phyloP scores from a whole-genome alignment of 352 stramenopile genomes.

The Globisporangium sylvaticum region DNA sequence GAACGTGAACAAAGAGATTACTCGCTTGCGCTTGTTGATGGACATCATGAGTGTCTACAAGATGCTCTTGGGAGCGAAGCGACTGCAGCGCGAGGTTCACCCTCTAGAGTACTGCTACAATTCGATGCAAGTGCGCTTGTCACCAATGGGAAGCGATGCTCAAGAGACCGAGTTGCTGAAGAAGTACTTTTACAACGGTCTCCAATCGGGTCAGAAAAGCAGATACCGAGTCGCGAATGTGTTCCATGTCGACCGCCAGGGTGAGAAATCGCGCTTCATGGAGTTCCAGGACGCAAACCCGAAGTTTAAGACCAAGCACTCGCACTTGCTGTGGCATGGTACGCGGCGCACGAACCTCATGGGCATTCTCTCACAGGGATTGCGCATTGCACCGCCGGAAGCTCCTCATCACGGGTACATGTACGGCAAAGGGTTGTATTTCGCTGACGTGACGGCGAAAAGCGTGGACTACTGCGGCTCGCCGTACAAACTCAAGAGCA shows the following conservation, averaged over 20 bases:
- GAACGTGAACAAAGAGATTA: slow-evolving; percentile 69
- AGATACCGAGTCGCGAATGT: slow-evolving; percentile 60
- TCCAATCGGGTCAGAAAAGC: slow-evolving; percentile 22
- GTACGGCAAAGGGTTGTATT: slow-evolving; percentile 87
- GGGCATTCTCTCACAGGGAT: slow-evolving; percentile 79
- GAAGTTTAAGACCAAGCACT: slow-evolving; percentile 33
- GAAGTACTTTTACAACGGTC: slow-evolving; percentile 60
- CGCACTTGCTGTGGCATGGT: slow-evolving; percentile 81
- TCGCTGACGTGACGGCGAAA: slow-evolving; percentile 75
- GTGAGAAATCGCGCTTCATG: slow-evolving; percentile 48
- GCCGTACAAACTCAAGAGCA: slow-evolving; percentile 42
- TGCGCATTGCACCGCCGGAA: slow-evolving; percentile 84
- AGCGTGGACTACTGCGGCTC: slow-evolving; percentile 70
- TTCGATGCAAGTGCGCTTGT: slow-evolving; percentile 58
- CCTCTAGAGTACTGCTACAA: slow-evolving; percentile 82
- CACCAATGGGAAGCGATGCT: slow-evolving; percentile 23
- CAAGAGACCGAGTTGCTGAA: slow-evolving; percentile 46
- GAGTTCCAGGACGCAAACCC: slow-evolving; percentile 36
- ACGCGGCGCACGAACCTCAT: slow-evolving; percentile 81
- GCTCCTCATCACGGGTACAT: slow-evolving; percentile 76
- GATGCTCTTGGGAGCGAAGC: slow-evolving; percentile 65
- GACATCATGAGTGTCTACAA: slow-evolving; percentile 80
- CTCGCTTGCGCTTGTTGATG: slow-evolving; percentile 48
- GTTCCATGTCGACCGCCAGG: slow-evolving; percentile 58
- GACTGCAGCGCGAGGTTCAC: slow-evolving; percentile 28